These are phyloP conservation scores for Sequoia sempervirens DNA, from an alignment of 75 land plant species.

Conservation along the genomic window DNA sequence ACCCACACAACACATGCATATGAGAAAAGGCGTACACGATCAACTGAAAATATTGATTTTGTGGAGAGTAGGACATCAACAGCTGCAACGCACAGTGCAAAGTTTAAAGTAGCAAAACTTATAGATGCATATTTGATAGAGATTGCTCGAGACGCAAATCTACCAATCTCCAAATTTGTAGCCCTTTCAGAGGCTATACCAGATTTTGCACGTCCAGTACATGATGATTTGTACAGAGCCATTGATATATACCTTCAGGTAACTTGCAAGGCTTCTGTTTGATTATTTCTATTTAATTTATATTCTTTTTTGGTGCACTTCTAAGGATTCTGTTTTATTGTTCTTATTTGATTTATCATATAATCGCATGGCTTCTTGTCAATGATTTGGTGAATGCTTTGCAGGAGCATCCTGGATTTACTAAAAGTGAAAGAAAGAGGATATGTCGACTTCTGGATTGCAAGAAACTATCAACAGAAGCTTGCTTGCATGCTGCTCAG, in stretches of 20 bases:
- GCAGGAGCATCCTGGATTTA: slow-evolving; percentile 79
- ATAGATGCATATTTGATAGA: slow-evolving; percentile 70
- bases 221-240: slow-evolving; percentile 77
- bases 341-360: neutral
- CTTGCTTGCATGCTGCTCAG: slow-evolving; percentile 81
- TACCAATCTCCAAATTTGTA: slow-evolving; percentile 53
- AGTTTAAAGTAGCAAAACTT: slow-evolving; percentile 71
- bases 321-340: neutral
- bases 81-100: slow-evolving; percentile 50
- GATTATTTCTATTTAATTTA: neutral
- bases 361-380: neutral
- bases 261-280: slow-evolving; percentile 6
- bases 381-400: slow-evolving; percentile 3
- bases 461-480: slow-evolving; percentile 73
- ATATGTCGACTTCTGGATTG: slow-evolving; percentile 80
- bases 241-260: slow-evolving; percentile 79
- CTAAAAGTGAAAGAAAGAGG: slow-evolving; percentile 69
- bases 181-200: slow-evolving; percentile 63
- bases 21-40: slow-evolving; percentile 33
- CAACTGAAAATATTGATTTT: slow-evolving; percentile 34
- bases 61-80: slow-evolving; percentile 41
- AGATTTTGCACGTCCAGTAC: slow-evolving; percentile 56
- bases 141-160: slow-evolving; percentile 57
- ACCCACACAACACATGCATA: neutral
- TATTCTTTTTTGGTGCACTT: neutral